Evolutionary conservation across 78 protist species (phyloP).

Genomic region (Dictyostelium intermedium): DNA sequence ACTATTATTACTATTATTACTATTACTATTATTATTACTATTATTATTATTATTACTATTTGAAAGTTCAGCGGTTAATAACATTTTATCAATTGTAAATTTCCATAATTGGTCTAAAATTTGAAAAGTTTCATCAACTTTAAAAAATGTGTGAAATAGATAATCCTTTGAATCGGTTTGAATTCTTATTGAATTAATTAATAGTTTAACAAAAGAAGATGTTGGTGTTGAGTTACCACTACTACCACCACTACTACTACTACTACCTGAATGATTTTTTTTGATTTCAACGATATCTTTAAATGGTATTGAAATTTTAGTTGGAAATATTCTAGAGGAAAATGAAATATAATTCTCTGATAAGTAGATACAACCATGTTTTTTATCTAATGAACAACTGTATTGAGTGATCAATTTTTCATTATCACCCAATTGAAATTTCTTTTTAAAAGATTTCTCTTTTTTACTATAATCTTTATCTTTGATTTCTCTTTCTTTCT

Average conservation of each 20-base stretch:
- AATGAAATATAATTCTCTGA: conserved; percentile 67
- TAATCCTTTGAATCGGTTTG: conserved; percentile 43
- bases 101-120: conserved; percentile 56
- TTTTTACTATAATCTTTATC: conserved; percentile 41
- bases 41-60: neutral
- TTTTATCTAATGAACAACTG: conserved; percentile 71
- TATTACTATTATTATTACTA: neutral
- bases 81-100: conserved; percentile 64
- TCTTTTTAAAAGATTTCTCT: conserved; percentile 50
- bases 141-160: conserved; percentile 65
- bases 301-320: conserved; percentile 27
- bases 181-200: conserved; percentile 47
- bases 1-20: neutral
- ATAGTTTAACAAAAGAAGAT: neutral
- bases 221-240: conserved; percentile 2
- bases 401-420: conserved; percentile 56
- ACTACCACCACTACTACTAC: neutral
- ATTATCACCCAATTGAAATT: conserved; percentile 16
- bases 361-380: conserved; percentile 68
- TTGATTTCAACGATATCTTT: conserved; percentile 41
- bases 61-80: conserved; percentile 31
- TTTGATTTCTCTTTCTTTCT: conserved; percentile 24
- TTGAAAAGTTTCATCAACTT: conserved; percentile 71
- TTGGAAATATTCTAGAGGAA: conserved; percentile 28
- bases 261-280: neutral